A percentile compares a stretch with the other conserved stretches of the same genome.
Conservation (phyloP, 2,329 filamentous ascomycete species). For the Aspergillus costaricaensis region DNA sequence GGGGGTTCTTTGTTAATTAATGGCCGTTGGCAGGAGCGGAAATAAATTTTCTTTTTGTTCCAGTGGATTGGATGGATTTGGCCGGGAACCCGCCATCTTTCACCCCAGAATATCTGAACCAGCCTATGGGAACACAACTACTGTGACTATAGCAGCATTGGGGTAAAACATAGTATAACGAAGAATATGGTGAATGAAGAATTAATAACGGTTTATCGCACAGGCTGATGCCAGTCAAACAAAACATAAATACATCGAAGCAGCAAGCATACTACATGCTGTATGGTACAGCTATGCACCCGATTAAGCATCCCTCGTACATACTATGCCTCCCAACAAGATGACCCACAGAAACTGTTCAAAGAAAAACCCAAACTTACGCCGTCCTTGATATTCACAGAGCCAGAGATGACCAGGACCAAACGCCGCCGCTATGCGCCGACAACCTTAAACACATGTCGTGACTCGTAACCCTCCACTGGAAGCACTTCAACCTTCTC, state of each 20-base stretch:
- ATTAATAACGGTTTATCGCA: neutral
- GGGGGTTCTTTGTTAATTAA: neutral
- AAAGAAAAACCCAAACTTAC: conserved; percentile 25
- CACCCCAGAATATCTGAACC: neutral
- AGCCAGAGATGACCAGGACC: conserved; percentile 23
- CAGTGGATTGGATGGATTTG: conserved; percentile 8
- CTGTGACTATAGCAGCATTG: neutral
- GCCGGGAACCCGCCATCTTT: neutral
- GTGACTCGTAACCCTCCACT: conserved; percentile 51
- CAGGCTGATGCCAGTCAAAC: neutral
- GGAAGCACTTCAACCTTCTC: conserved; percentile 61
- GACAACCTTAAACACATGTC: conserved; percentile 45
- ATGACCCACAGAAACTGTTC: conserved; percentile 13
- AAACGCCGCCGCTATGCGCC: conserved; percentile 43
- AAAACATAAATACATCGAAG: conserved; percentile 7
- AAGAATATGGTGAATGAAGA: neutral
- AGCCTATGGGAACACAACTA: neutral
- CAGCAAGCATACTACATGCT: conserved; percentile 8
- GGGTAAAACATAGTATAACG: too few relatives aligned
- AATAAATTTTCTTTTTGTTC: conserved; percentile 13
- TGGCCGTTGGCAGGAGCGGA: conserved; percentile 1
- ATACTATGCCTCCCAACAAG: conserved; percentile 6
- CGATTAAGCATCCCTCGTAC: conserved; percentile 1
- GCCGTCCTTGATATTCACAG: conserved; percentile 28
- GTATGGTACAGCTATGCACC: neutral